Base-by-base conservation (phyloP, 2,329 filamentous ascomycete species). In the Botrytis byssoidea region DNA sequence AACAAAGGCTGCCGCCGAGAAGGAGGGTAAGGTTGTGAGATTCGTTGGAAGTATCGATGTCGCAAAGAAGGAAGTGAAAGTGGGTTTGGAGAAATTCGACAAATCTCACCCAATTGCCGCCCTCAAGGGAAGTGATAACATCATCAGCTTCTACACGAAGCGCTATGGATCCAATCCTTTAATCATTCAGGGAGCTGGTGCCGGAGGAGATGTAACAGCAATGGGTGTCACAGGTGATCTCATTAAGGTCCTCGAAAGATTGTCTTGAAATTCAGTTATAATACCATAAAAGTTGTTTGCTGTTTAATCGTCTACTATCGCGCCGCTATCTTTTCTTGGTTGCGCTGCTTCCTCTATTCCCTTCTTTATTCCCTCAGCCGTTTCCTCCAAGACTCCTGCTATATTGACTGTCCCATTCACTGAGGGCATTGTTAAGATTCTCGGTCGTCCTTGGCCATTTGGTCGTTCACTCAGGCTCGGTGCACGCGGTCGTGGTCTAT, bases 131-230 rank as follows among this genome's bases (percentile, higher is more conserved):
- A 98, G 95, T 83, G 96, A 98, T 82, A 99, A 99, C 86, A 97
- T 99, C 82, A 97, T 99, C 82, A 97, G 92, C 86, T 98, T 99
- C 86, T 97, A 98, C 84, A 99, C 96, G 9, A 92, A 97, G 87
- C 89, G 96, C 79, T 99, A 99, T 81, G 94, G 94, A 74, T 88
- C 86, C 81, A 97, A 95, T 83, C 95, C 96, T 61, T 86, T 99
- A 76, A 97, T 98, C 81, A 90, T 99, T 76, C 95, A 98, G 85
- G 96, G 96, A 74, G 94, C 94, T 51, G 96, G 95, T 75, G 96
- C 96, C 40, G 96, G 96, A 79, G 95, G 93, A 77, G 95, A 98
- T 63, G 94, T 98, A 71, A 99, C 96, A 48, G 96, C 96, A 42
- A 98, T 98, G 95, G 96, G 96, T 74, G 95, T 99, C 65, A 94